phyloP scores from a whole-genome alignment of 306 rosid genomes.

The Inga oerstediana region DNA sequence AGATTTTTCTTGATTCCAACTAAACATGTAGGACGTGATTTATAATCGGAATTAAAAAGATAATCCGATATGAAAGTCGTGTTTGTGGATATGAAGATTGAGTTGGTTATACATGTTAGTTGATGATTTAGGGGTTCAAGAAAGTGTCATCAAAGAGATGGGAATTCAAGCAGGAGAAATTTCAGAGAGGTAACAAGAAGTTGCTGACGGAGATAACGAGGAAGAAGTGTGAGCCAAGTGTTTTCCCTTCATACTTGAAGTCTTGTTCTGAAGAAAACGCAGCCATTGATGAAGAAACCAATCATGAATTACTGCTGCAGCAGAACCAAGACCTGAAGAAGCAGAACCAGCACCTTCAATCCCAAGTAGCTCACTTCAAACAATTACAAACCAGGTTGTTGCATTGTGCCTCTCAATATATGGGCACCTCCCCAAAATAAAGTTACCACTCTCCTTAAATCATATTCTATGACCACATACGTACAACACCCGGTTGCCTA shows the following conservation, averaged over 20 bases:
- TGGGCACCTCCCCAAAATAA: slow-evolving; percentile 39
- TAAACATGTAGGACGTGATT: no score
- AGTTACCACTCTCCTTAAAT: no score
- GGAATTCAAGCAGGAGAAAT: slow-evolving; percentile 93
- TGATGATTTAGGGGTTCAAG: slow-evolving; percentile 65
- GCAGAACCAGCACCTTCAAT: slow-evolving; percentile 63
- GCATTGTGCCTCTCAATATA: slow-evolving; percentile 53
- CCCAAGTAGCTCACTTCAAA: slow-evolving; percentile 72
- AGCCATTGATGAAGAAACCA: slow-evolving; percentile 26
- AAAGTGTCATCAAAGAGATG: slow-evolving; percentile 76
- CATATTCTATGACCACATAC: no score
- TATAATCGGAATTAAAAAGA: no score
- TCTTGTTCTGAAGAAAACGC: slow-evolving; percentile 58
- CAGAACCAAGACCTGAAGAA: slow-evolving; percentile 73
- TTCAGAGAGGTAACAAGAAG: slow-evolving; percentile 59
- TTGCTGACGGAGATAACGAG: slow-evolving; percentile 64
- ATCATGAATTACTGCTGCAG: slow-evolving; percentile 47
- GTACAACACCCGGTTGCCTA: rapidly evolving
- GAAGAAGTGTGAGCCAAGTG: slow-evolving; percentile 83
- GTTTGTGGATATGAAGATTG: neutral
- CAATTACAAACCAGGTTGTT: slow-evolving; percentile 60
- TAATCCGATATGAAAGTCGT: no score
- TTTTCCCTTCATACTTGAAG: slow-evolving; percentile 74
- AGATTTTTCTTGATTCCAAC: no score
- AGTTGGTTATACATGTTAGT: neutral